A percentile compares a stretch with the other conserved stretches of the same genome.
Evolutionary conservation across 139 green algal genomes (phyloP).

Genomic region (Coelastrella sp.): DNA sequence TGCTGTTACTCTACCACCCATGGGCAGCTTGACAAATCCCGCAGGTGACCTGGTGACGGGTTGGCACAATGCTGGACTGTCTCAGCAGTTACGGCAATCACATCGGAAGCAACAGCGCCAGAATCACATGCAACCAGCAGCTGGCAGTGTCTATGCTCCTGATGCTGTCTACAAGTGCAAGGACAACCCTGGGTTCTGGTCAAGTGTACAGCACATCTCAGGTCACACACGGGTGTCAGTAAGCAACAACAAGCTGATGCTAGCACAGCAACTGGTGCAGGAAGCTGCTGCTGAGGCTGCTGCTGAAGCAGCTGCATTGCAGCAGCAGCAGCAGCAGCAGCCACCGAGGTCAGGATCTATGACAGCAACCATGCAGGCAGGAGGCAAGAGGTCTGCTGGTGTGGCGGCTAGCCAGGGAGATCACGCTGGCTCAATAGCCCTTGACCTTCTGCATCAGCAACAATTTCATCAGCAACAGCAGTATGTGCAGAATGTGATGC

Average conservation of each 20-base stretch:
- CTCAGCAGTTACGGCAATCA: not conserved
- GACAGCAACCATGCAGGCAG: slow-evolving; percentile 5
- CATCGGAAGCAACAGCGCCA: slow-evolving; percentile 16
- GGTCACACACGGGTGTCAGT: not conserved
- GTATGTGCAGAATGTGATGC: not conserved
- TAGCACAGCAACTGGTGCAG: not conserved
- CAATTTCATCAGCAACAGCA: not conserved
- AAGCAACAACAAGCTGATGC: not conserved
- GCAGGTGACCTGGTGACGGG: too few species aligned
- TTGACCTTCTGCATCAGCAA: not conserved
- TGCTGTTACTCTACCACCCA: not conserved
- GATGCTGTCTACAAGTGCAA: too few species aligned
- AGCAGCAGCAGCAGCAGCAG: slow-evolving; percentile 8
- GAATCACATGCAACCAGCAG: not conserved
- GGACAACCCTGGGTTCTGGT: not conserved
- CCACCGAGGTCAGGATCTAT: not conserved
- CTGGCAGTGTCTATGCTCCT: too few species aligned
- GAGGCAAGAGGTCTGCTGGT: not conserved
- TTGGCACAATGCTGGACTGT: slow-evolving; percentile 12
- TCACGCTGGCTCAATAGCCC: too few species aligned
- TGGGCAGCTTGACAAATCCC: too few species aligned
- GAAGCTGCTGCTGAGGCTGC: not conserved
- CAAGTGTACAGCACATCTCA: not conserved
- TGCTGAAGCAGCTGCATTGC: not conserved
- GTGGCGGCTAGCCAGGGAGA: not conserved